phyloP scores from a whole-genome alignment of 495 filamentous ascomycete species.

The Penicillium chermesinum region DNA sequence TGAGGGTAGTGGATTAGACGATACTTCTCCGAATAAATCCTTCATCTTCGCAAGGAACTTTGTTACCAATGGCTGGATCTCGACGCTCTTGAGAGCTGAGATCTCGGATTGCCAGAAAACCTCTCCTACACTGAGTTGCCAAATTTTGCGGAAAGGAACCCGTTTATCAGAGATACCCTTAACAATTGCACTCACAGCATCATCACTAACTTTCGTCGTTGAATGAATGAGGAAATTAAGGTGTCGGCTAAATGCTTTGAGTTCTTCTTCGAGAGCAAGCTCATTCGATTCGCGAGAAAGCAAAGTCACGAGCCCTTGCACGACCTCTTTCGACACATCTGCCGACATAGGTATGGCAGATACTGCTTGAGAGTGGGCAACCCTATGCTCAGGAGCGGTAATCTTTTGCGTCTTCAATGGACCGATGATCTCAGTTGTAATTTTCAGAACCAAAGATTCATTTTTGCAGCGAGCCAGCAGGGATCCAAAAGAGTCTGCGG shows the following conservation, averaged over 20 bases:
- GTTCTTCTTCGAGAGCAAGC: slow-evolving; percentile 67
- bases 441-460: slow-evolving; percentile 51
- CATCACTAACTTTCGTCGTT: slow-evolving; percentile 52
- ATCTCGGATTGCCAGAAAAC: slow-evolving; percentile 58
- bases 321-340: slow-evolving; percentile 58
- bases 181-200: slow-evolving; percentile 61
- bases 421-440: slow-evolving; percentile 67
- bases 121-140: slow-evolving; percentile 71
- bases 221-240: slow-evolving; percentile 54
- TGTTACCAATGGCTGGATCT: slow-evolving; percentile 35
- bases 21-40: slow-evolving; percentile 70
- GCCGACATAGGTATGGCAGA: slow-evolving; percentile 51
- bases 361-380: slow-evolving; percentile 74
- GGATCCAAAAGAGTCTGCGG: slow-evolving; percentile 64
- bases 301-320: slow-evolving; percentile 56
- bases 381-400: slow-evolving; percentile 72
- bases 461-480: slow-evolving; percentile 54
- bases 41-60: slow-evolving; percentile 60
- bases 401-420: slow-evolving; percentile 79
- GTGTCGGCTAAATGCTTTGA: slow-evolving; percentile 60
- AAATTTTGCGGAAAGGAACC: slow-evolving; percentile 67
- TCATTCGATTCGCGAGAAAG: slow-evolving; percentile 84
- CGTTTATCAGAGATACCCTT: slow-evolving; percentile 87
- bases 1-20: slow-evolving; percentile 67
- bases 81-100: slow-evolving; percentile 37